Conservation (phyloP, 2,329 filamentous ascomycete genomes). For the Elsinoe australis region DNA sequence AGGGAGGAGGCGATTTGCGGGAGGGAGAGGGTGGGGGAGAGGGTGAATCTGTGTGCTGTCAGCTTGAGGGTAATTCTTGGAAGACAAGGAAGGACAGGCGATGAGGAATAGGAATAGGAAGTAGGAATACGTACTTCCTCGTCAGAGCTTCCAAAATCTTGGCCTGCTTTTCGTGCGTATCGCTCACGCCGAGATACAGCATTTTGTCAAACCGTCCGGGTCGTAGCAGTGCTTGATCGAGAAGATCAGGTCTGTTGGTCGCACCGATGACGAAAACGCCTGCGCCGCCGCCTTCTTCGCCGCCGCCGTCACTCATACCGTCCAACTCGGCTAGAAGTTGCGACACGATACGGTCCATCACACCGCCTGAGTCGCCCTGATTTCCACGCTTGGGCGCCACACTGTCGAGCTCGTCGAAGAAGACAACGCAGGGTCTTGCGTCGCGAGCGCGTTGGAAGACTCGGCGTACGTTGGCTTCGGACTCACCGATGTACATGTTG, state of each 20-base stretch:
- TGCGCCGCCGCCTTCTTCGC: conserved; percentile 61
- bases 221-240: conserved; percentile 81
- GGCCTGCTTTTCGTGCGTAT: conserved; percentile 92
- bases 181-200: conserved; percentile 91
- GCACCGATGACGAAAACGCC: conserved; percentile 96
- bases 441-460: conserved; percentile 84
- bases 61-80: too few relatives aligned
- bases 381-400: conserved; percentile 95
- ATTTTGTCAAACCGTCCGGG: conserved; percentile 97
- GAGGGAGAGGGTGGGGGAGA: conserved; percentile 72
- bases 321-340: conserved; percentile 92
- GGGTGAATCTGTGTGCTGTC: conserved; percentile 51
- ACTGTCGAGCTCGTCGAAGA: conserved; percentile 88
- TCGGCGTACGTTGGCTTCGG: conserved; percentile 80
- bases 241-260: conserved; percentile 85
- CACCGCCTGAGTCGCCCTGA: conserved; percentile 91
- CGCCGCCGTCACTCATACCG: conserved; percentile 91
- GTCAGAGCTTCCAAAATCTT: conserved; percentile 92
- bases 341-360: conserved; percentile 96
- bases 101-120: too few relatives aligned
- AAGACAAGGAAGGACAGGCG: too few relatives aligned
- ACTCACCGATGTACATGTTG: conserved; percentile 96
- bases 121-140: conserved; percentile 62
- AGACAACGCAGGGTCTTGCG: conserved; percentile 79
- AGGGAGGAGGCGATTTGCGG: conserved; percentile 64